These are phyloP conservation scores for Fusarium illudens DNA, from an alignment of 2,329 filamentous ascomycete genomes.

Conservation along the genomic window DNA sequence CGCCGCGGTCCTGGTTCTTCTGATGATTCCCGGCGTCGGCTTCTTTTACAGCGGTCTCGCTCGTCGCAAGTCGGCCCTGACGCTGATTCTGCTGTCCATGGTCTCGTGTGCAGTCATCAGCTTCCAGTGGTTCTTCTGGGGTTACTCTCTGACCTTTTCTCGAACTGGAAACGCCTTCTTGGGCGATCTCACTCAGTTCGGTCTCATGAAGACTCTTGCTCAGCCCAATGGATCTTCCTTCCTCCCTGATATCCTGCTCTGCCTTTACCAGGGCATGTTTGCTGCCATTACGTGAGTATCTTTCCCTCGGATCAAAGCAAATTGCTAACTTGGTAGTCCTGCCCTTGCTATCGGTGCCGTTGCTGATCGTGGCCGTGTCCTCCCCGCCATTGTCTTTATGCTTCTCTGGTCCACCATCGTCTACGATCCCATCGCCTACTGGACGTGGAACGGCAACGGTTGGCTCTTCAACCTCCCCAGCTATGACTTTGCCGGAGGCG, in stretches of 20 bases:
- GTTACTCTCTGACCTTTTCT: slow-evolving; percentile 86
- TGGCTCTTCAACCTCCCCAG: slow-evolving; percentile 75
- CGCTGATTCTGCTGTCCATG: slow-evolving; percentile 85
- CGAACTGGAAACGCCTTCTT: slow-evolving; percentile 81
- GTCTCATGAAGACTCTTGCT: slow-evolving; percentile 78
- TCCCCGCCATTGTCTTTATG: slow-evolving; percentile 71
- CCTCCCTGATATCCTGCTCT: slow-evolving; percentile 85
- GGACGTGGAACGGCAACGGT: slow-evolving; percentile 79
- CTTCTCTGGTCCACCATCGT: slow-evolving; percentile 77
- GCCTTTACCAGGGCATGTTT: slow-evolving; percentile 89
- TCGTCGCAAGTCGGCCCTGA: slow-evolving; percentile 86
- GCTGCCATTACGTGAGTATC: slow-evolving; percentile 81
- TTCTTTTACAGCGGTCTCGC: slow-evolving; percentile 96
- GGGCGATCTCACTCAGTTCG: slow-evolving; percentile 82
- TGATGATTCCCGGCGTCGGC: slow-evolving; percentile 93
- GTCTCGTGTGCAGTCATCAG: slow-evolving; percentile 81
- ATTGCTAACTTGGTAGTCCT: slow-evolving; percentile 48
- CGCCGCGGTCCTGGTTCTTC: slow-evolving; percentile 79
- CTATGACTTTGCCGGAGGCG: slow-evolving; percentile 79
- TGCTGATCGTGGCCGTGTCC: slow-evolving; percentile 68
- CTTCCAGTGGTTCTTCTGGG: slow-evolving; percentile 98
- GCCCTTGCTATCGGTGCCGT: slow-evolving; percentile 68
- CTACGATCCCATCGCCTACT: slow-evolving; percentile 78
- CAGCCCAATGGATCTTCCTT: slow-evolving; percentile 75
- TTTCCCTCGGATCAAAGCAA: background rate